These are phyloP conservation scores for Galerina marginata DNA, from an alignment of 768 basidiomycete species.

Conservation along the genomic window DNA sequence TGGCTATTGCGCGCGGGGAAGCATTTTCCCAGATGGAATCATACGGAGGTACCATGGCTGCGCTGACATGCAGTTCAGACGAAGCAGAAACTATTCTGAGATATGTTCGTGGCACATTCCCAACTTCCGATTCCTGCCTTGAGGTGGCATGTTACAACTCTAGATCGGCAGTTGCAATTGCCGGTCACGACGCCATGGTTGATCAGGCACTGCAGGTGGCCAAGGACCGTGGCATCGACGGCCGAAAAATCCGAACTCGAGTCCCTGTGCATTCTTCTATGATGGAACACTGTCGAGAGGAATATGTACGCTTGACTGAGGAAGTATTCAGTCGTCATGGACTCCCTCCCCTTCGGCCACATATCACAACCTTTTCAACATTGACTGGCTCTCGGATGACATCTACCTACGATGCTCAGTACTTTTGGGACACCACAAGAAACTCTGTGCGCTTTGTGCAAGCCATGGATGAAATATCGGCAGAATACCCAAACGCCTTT, in stretches of 20 bases:
- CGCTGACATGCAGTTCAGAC: not conserved
- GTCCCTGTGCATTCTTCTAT: not conserved
- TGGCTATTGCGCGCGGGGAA: conserved; percentile 39
- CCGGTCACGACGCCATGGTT: not conserved
- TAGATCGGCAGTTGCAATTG: not conserved
- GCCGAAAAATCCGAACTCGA: not conserved
- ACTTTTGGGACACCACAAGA: not conserved
- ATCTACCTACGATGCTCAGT: not conserved
- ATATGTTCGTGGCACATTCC: too few relatives aligned
- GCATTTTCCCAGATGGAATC: not conserved
- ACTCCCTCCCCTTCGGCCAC: not conserved
- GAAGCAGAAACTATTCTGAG: not conserved
- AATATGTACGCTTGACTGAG: not conserved
- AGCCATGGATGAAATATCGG: not conserved
- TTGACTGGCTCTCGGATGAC: not conserved
- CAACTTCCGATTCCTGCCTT: too few relatives aligned
- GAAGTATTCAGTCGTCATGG: not conserved
- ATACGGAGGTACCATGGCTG: not conserved
- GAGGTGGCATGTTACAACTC: not conserved
- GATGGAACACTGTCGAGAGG: not conserved
- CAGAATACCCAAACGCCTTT: not conserved
- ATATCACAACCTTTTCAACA: not conserved
- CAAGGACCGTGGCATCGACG: not conserved
- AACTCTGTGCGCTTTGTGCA: not conserved
- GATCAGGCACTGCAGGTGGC: not conserved